Conservation (phyloP, 441 rosid genomes). For the Breynia disticha region DNA sequence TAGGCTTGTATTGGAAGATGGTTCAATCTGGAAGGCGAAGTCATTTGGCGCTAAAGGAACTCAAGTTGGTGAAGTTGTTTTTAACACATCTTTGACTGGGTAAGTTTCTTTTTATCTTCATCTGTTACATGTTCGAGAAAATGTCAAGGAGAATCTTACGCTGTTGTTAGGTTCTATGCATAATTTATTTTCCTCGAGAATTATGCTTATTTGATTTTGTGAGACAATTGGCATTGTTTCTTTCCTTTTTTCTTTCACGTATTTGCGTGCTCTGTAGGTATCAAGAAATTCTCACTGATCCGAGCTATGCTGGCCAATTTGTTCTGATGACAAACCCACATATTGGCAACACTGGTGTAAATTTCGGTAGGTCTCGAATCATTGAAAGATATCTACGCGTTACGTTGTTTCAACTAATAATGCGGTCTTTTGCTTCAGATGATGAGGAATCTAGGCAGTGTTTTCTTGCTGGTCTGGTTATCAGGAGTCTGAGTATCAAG, state of each 20-base stretch:
- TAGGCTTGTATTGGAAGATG: constrained; percentile 84
- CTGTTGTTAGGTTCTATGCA: not conserved
- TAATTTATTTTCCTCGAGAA: not conserved
- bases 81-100: constrained; percentile 95
- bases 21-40: constrained; percentile 86
- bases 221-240: not conserved
- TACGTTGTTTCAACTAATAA: constrained; percentile 2
- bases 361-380: constrained; percentile 49
- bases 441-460: constrained; percentile 85
- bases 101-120: constrained; percentile 10
- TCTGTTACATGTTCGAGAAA: no score
- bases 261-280: constrained; percentile 34
- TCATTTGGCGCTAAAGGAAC: constrained; percentile 92
- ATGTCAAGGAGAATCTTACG: not conserved
- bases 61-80: constrained; percentile 88
- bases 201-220: no score
- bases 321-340: constrained; percentile 96
- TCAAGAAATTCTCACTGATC: constrained; percentile 94
- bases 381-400: not conserved
- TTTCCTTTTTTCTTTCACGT: not conserved
- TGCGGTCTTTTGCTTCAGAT: constrained; percentile 33
- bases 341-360: constrained; percentile 91
- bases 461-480: constrained; percentile 83
- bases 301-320: constrained; percentile 92
- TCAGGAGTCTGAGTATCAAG: constrained; percentile 73